A percentile compares a stretch with the other conserved stretches of the same genome.
Evolutionary conservation across 1,139 yeast species (phyloP).

Genomic region (Yamadazyma sp.): DNA sequence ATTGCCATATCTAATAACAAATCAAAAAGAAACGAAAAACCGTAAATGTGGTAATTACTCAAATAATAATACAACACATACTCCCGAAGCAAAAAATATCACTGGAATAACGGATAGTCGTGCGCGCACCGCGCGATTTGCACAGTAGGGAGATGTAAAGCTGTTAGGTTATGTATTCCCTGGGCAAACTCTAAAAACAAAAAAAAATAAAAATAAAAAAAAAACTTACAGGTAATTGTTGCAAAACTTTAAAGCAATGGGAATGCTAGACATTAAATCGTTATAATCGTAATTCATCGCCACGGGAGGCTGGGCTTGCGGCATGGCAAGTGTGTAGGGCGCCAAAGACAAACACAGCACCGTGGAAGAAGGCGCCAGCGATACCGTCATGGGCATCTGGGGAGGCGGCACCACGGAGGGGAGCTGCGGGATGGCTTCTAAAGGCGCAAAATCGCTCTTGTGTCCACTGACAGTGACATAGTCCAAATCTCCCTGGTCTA

Average conservation of each 20-base stretch:
- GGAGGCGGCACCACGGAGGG: not conserved
- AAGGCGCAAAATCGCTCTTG: not conserved
- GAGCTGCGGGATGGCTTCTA: slow-evolving; percentile 1
- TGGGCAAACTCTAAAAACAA: not conserved
- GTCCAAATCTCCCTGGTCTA: not conserved
- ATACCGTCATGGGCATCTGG: no score
- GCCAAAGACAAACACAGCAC: not conserved
- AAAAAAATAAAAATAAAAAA: not conserved
- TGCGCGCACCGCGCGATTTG: no score
- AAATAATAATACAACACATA: no score
- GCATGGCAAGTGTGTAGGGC: not conserved
- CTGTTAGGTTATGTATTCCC: not conserved
- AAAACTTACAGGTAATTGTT: slow-evolving; percentile 6
- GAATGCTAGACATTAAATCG: slow-evolving; percentile 5
- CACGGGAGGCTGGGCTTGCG: not conserved
- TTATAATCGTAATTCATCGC: slow-evolving; percentile 4
- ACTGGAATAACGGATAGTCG: no score
- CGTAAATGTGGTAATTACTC: no score
- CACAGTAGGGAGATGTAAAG: not conserved
- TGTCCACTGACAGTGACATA: not conserved
- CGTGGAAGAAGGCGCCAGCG: not conserved
- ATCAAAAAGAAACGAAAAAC: no score
- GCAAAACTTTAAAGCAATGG: slow-evolving; percentile 3
- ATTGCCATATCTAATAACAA: no score
- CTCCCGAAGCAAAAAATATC: no score